These are phyloP conservation scores for Amphibolis antarctica DNA, from an alignment of 106 monocot genomes.

Conservation along the genomic window DNA sequence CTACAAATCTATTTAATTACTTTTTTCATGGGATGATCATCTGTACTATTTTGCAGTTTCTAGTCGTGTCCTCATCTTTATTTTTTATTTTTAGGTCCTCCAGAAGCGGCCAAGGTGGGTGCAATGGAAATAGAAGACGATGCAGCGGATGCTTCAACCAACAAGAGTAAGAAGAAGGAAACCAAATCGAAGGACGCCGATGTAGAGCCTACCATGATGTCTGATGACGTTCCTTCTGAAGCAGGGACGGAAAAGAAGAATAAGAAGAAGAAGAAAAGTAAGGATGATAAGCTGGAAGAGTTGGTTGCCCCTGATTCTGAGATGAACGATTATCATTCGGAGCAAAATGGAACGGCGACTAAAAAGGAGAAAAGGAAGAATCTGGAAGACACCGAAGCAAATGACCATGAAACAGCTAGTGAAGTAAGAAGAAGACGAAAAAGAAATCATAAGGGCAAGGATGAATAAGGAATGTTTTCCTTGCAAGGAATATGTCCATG, in stretches of 20 bases:
- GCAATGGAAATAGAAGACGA: constrained; percentile 23
- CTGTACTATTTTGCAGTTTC: too few relatives aligned
- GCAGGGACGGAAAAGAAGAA: constrained; percentile 46
- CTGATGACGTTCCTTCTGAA: constrained; percentile 23
- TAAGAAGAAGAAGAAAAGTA: constrained; percentile 82
- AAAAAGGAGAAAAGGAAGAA: constrained; percentile 50
- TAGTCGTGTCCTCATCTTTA: too few relatives aligned
- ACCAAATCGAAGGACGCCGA: constrained; percentile 21
- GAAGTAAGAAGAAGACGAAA: constrained; percentile 54
- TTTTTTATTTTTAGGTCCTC: too few relatives aligned
- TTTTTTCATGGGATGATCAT: too few relatives aligned
- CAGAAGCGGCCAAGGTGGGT: too few relatives aligned
- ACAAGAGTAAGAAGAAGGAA: constrained; percentile 83
- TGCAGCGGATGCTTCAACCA: constrained; percentile 21
- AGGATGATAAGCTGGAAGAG: constrained; percentile 28
- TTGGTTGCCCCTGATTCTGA: constrained; percentile 3
- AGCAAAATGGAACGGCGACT: constrained; percentile 38
- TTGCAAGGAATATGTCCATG: too few relatives aligned
- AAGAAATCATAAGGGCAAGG: constrained; percentile 28
- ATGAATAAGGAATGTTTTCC: too few relatives aligned
- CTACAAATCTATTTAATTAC: too few relatives aligned
- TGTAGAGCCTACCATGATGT: constrained; percentile 16
- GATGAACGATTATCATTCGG: constrained; percentile 13
- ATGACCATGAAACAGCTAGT: constrained; percentile 21
- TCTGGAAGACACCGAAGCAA: constrained; percentile 12